A percentile compares a stretch with the other conserved stretches of the same genome.
Conservation (phyloP, 148 eudicot genomes). For the Amaranthus cruentus region DNA sequence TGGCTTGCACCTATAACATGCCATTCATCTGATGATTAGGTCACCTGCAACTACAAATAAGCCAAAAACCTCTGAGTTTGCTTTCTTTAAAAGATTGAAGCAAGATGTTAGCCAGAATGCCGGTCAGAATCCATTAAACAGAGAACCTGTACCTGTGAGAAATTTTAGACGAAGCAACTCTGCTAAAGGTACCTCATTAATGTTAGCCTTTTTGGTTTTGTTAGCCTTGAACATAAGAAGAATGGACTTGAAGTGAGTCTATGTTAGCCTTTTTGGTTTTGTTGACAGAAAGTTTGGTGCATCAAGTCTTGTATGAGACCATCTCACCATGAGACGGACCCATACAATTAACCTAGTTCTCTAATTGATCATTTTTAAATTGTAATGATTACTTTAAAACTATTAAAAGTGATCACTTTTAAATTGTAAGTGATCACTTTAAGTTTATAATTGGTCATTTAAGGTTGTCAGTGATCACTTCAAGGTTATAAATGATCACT, state of each 20-base stretch:
- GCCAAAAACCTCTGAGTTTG: slow-evolving; percentile 77
- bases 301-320: too few relatives aligned
- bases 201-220: neutral
- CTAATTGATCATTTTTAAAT: too few relatives aligned
- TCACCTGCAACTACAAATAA: slow-evolving; percentile 24
- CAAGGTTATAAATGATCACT: too few relatives aligned
- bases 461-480: too few relatives aligned
- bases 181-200: slow-evolving; percentile 29
- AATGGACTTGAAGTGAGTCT: neutral
- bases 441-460: too few relatives aligned
- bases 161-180: slow-evolving; percentile 19
- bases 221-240: neutral
- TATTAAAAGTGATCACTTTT: too few relatives aligned
- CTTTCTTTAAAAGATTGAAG: slow-evolving; percentile 68
- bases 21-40: slow-evolving; percentile 19
- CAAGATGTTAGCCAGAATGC: slow-evolving; percentile 28
- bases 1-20: neutral
- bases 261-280: neutral
- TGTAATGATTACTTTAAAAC: too few relatives aligned
- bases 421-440: too few relatives aligned
- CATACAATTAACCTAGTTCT: too few relatives aligned
- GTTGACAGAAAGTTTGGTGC: neutral
- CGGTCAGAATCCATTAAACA: slow-evolving; percentile 16
- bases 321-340: too few relatives aligned
- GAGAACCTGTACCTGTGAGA: slow-evolving; percentile 24